Evolutionary conservation across 2,329 filamentous ascomycete genomes (phyloP), one percentile per base, ranked within the genome.

Genomic region (Talaromyces sp.): DNA sequence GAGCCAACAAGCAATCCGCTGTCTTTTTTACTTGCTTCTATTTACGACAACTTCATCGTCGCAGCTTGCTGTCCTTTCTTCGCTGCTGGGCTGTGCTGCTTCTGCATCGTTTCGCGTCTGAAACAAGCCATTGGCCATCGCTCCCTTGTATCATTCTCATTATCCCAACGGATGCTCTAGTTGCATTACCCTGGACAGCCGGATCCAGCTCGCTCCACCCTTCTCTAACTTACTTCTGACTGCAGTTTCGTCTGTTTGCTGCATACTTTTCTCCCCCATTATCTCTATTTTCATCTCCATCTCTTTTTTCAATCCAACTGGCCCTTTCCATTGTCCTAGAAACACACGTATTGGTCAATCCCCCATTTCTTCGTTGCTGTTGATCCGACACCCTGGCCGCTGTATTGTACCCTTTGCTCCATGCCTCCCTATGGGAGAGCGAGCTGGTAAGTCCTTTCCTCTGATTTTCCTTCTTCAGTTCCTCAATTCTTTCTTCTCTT

Each of bases 361-460:
- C 27, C 27, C 48, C 51, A 52, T 26, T 38, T 38, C 46, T n/a
- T 50, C 11, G 9, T n/a, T 53, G 55, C 52, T 41, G 57, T 43
- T 57, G 24, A 38, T 50, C 50, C 52, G 21, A 59, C 56, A 61
- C 59, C 57, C 52, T 61, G 51, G 62, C 48, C 56, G 46, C 62
- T 58, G 46, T 55, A 52, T 53, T 57, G 38, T 43, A 29, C 61
- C 58, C 54, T 59, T 38, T 50, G 41, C 59, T 52, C 56, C 56
- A 54, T 61, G 58, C 52, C 56, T 64, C 61, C 62, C 56, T 53
- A 35, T 62, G 54, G 53, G 48, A 61, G 56, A 43, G 60, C 57
- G 43, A 62, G 60, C 60, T 59, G 60, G 60, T 62, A 57, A 62
- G 56, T 61, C 41, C 57, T 21, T 54, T 38, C 35, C 59, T 46